These are phyloP conservation scores for Silene noctiflora DNA, from an alignment of 179 eudicot genomes.

Conservation along the genomic window DNA sequence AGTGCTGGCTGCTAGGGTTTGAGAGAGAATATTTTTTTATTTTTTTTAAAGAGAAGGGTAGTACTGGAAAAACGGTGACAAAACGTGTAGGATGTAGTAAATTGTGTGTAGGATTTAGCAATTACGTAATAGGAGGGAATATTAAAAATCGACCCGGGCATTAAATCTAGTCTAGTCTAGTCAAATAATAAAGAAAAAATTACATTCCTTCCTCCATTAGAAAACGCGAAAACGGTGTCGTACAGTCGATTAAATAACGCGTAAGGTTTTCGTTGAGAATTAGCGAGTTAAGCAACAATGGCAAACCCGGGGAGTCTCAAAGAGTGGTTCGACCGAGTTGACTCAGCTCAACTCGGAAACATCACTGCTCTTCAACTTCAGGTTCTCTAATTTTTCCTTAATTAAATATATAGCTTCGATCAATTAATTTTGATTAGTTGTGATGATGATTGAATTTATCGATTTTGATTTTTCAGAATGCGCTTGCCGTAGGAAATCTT, in stretches of 20 bases:
- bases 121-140: too few relatives aligned
- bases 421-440: neutral
- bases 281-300: conserved; percentile 28
- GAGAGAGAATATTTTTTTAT: too few relatives aligned
- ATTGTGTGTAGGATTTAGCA: too few relatives aligned
- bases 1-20: too few relatives aligned
- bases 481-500: conserved; percentile 77
- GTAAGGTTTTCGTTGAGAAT: neutral
- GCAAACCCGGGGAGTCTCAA: conserved; percentile 56
- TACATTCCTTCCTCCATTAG: neutral
- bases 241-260: neutral
- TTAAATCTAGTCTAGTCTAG: too few relatives aligned
- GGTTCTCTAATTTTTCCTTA: conserved; percentile 23
- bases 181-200: too few relatives aligned
- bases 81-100: too few relatives aligned
- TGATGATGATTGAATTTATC: neutral
- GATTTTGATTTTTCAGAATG: conserved; percentile 41
- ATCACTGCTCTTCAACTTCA: conserved; percentile 74
- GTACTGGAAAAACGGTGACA: too few relatives aligned
- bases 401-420: neutral
- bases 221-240: too few relatives aligned
- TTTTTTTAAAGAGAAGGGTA: too few relatives aligned
- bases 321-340: conserved; percentile 91
- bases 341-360: conserved; percentile 66
- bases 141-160: too few relatives aligned